Base-by-base conservation (phyloP, 352 stramenopile genomes). In the Phytopythium montanum region DNA sequence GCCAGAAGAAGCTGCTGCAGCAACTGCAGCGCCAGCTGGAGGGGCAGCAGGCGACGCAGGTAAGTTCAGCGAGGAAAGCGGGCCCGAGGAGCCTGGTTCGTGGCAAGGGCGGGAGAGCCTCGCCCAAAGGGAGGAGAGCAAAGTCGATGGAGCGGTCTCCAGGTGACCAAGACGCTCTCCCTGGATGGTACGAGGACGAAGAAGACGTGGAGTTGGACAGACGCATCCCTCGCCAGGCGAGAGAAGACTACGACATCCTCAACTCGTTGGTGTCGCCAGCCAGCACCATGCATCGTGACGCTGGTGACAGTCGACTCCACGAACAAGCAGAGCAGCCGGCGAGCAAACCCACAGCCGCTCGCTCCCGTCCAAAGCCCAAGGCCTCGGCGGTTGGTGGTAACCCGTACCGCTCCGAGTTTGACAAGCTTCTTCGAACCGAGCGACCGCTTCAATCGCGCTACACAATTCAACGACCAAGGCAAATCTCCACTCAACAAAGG, bases 1-100 rank as follows among this genome's bases (percentile, higher is more conserved):
- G 81, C 0, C 84, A 95, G 56, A 95, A 95, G 69, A 88, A 85
- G 53, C 54, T 93, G 19, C 56, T 95, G 5, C 76, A 89, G 25
- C 76, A 94, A 48, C 64, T 90, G 2, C 81, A 90, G 59, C 46
- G 76, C 18, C 69, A 76, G 36, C 54, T 66, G 33, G 44, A 60
- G 33, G 23, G 73, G 38, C 41, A 50, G 21, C 52, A 41, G 8
- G 19, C 46, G 19, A 28, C 45, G 23, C 8, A 21, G 12, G 25
- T 46, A 38, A 5, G 29, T 25, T 2, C 31, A 44, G 21, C 42
- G n/a, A 72, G 68, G 48, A 72, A 64, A 49, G 50, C 31, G 55
- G 3, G 26, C 45, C 19, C 33, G 13, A 23, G 2, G 23, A 19
- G 23, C 6, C 23, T 7, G 14, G 21, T 7, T 3, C 45, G 25